Base-by-base conservation (phyloP, 805 yeast species). In the Wickerhamiella kazuoi region DNA sequence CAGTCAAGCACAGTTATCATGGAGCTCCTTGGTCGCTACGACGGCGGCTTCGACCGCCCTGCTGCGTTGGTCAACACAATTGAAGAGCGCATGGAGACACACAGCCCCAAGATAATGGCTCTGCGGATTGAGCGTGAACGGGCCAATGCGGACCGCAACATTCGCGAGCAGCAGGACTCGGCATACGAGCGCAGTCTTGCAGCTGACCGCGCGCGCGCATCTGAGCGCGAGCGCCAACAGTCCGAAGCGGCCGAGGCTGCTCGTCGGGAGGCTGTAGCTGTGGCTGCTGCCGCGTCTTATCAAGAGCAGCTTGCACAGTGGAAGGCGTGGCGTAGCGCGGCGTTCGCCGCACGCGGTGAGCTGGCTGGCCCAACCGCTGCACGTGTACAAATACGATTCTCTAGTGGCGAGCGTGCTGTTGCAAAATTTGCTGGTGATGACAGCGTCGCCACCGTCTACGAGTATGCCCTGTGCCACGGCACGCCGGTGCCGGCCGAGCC, bases 111-210 rank as follows among this genome's bases (percentile, higher is more conserved):
- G 28, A 61, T 90, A 41, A 57, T 69, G 16, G 55, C 71, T 2
- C 63, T 86, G 16, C 66, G 86, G 34, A 61, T 68, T 3, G 86
- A 78, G 42, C 65, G 75, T 35, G 71, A 74, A 47, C 75, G 76
- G 37, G 65, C 69, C 35, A 76, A 72, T 31, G 51, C 47, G 19
- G 54, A 71, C 43, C 65, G 76, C 30, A 69, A 75, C 43, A 61
- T 82, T 26, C 67, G 80, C 38, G 67, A 68, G 44, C 76, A 77
- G 49, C 95, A 86, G 56, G 90, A 83, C 51, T 60, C 68, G 34
- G 83, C 90, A 17, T 84, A 75, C 58, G 74, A 76, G 51, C 69
- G 69, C 28, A 75, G 93, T 0, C 61, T 86, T 28, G 68, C 69
- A 15, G 65, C 71, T 28, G 97, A 86, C 58, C 67, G 75, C 40